Conservation (phyloP, 176 grass and related monocot genomes). For the Panicum miliaceum region DNA sequence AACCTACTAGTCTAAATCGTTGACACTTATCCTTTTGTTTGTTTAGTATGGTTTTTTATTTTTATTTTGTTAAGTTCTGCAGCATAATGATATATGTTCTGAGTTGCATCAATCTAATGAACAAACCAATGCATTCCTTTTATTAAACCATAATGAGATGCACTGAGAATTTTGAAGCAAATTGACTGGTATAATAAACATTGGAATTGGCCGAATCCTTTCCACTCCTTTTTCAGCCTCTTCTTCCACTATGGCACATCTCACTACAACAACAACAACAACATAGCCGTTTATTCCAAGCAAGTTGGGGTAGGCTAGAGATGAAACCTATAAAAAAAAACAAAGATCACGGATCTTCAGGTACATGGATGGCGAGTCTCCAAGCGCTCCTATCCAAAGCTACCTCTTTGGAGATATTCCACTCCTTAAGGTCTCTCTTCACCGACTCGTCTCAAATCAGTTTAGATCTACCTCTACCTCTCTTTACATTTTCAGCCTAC, state of each 20-base stretch:
- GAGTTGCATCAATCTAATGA: not conserved
- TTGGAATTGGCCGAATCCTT: not conserved
- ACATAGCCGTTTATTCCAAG: too few relatives aligned
- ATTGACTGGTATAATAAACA: not conserved
- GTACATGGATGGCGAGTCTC: too few relatives aligned
- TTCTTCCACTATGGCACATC: not conserved
- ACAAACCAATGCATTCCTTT: constrained; percentile 1
- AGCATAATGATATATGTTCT: not conserved
- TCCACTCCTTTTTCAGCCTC: not conserved
- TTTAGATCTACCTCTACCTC: too few relatives aligned
- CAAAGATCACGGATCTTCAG: too few relatives aligned
- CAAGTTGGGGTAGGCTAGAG: too few relatives aligned
- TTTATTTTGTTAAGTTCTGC: not conserved
- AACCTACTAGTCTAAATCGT: not conserved
- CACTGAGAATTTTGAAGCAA: constrained; percentile 1
- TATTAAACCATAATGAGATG: not conserved
- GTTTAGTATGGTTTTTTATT: not conserved
- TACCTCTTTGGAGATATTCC: too few relatives aligned
- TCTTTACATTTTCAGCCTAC: too few relatives aligned
- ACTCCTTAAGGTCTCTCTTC: too few relatives aligned
- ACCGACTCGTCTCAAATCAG: too few relatives aligned
- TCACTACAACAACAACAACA: too few relatives aligned
- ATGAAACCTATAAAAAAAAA: too few relatives aligned
- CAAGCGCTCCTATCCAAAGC: too few relatives aligned
- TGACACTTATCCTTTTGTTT: constrained; percentile 1